Conservation (phyloP, 768 basidiomycete genomes). For the Tulasnella sp. region DNA sequence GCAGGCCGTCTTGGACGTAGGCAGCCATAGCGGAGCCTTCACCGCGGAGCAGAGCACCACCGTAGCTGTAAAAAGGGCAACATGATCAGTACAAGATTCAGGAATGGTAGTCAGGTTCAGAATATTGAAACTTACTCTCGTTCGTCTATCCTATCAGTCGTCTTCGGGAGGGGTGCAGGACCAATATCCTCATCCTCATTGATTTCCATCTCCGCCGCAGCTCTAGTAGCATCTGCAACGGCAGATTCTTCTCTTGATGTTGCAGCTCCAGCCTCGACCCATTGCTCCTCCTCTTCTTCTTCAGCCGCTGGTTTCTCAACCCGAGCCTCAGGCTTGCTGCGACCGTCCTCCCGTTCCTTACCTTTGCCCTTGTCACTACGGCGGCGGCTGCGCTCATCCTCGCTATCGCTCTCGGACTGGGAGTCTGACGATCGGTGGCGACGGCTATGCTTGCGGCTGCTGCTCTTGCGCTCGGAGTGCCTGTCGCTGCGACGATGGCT, state of each 20-base stretch:
- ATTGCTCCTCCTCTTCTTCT: constrained; percentile 44
- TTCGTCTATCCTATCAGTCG: constrained; percentile 60
- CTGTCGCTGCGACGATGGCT: constrained; percentile 8
- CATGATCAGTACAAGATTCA: background rate
- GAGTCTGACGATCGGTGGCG: constrained; percentile 47
- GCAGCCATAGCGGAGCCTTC: constrained; percentile 99
- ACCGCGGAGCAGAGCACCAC: constrained; percentile 83
- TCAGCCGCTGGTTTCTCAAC: constrained; percentile 30
- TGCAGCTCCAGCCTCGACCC: constrained; percentile 52
- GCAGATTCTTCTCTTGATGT: constrained; percentile 30
- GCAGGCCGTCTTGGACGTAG: constrained; percentile 54
- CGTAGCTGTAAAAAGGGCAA: constrained; percentile 50
- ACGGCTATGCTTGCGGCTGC: constrained; percentile 31
- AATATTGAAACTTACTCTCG: constrained; percentile 44
- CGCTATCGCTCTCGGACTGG: constrained; percentile 40
- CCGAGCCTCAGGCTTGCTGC: constrained; percentile 17
- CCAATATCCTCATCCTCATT: constrained; percentile 68
- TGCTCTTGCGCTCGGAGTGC: constrained; percentile 9
- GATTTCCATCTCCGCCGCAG: constrained; percentile 38
- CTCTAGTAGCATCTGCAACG: background rate
- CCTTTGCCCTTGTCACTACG: constrained; percentile 50
- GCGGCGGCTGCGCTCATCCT: constrained; percentile 51
- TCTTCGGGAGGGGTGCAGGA: constrained; percentile 59
- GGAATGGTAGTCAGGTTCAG: constrained; percentile 3
- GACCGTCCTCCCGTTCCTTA: constrained; percentile 42